These are phyloP conservation scores for Epichloe typhina DNA, from an alignment of 2,329 filamentous ascomycete genomes.

Conservation along the genomic window DNA sequence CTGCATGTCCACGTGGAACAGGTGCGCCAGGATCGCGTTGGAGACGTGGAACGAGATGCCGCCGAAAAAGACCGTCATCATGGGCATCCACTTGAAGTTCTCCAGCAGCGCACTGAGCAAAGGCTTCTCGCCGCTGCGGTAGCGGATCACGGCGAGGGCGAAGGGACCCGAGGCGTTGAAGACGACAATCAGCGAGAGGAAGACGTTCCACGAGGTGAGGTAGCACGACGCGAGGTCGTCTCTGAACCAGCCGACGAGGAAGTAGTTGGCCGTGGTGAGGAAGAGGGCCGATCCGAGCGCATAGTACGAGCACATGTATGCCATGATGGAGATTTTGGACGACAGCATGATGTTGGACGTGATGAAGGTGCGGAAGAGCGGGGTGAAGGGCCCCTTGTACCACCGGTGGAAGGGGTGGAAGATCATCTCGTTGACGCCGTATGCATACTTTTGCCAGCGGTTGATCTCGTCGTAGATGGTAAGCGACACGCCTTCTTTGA, in stretches of 20 bases:
- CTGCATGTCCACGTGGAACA: slow-evolving; percentile 29
- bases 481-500: slow-evolving; percentile 61
- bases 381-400: slow-evolving; percentile 51
- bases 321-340: slow-evolving; percentile 58
- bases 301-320: slow-evolving; percentile 60
- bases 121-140: slow-evolving; percentile 41
- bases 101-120: slow-evolving; percentile 26
- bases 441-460: slow-evolving; percentile 63
- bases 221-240: slow-evolving; percentile 55
- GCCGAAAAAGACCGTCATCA: slow-evolving; percentile 33
- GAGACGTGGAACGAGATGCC: slow-evolving; percentile 30
- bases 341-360: slow-evolving; percentile 47
- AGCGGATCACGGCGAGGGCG: slow-evolving; percentile 47
- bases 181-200: slow-evolving; percentile 48
- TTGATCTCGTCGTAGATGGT: slow-evolving; percentile 61
- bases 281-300: slow-evolving; percentile 55
- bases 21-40: slow-evolving; percentile 27
- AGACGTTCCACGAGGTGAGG: slow-evolving; percentile 52
- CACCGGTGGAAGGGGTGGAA: slow-evolving; percentile 55
- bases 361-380: slow-evolving; percentile 48
- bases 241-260: slow-evolving; percentile 58
- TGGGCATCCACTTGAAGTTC: slow-evolving; percentile 50
- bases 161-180: slow-evolving; percentile 51
- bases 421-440: slow-evolving; percentile 57
- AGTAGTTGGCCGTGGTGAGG: slow-evolving; percentile 57